Evolutionary conservation across 1,284 basidiomycete genomes (phyloP).

Genomic region (Afroboletus lepidellus): DNA sequence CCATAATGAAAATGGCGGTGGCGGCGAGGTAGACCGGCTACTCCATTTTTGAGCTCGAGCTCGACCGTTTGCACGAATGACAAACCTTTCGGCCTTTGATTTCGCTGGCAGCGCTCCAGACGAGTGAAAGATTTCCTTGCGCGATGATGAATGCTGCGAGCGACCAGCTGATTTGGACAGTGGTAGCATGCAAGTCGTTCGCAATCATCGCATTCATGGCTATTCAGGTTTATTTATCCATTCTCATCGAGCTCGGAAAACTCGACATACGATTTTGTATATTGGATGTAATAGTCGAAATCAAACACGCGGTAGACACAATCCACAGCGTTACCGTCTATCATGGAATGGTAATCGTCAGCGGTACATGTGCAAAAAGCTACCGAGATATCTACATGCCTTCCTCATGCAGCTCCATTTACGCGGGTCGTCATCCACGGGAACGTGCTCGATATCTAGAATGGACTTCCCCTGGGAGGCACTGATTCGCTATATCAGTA

Average conservation of each 20-base stretch:
- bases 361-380: neutral
- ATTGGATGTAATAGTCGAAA: constrained; percentile 66
- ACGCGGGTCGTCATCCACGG: constrained; percentile 76
- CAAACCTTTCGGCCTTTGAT: constrained; percentile 77
- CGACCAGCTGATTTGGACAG: constrained; percentile 69
- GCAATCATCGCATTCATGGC: constrained; percentile 71
- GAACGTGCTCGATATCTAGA: constrained; percentile 64
- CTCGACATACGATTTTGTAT: constrained; percentile 60
- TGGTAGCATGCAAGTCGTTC: constrained; percentile 60
- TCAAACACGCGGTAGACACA: constrained; percentile 59
- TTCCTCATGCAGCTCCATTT: constrained; percentile 71
- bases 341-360: neutral
- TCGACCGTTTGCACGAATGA: constrained; percentile 5
- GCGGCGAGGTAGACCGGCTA: constrained; percentile 70
- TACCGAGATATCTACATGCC: constrained; percentile 38
- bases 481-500: constrained; percentile 1
- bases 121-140: constrained; percentile 67
- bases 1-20: constrained; percentile 57
- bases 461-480: constrained; percentile 3
- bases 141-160: constrained; percentile 77
- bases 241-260: constrained; percentile 22
- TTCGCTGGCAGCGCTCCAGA: constrained; percentile 77
- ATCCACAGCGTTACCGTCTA: constrained; percentile 58
- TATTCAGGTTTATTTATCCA: constrained; percentile 19
- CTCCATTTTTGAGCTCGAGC: constrained; percentile 2